phyloP scores from a whole-genome alignment of 1,284 basidiomycete species.

The Boletus sp. region DNA sequence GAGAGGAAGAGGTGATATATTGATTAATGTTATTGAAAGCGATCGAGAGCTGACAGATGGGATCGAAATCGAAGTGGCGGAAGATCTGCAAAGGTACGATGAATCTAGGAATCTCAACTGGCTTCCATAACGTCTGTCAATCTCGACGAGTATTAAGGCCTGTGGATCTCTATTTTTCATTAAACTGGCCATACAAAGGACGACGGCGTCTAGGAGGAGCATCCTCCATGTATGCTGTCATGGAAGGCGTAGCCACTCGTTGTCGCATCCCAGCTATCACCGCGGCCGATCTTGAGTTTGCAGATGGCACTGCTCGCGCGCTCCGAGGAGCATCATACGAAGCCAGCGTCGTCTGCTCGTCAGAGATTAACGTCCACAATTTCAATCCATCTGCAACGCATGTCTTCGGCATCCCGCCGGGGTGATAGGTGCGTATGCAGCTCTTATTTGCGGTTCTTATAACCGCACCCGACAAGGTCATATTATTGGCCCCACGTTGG shows the following conservation, averaged over 20 bases:
- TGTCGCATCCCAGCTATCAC: slow-evolving; percentile 18
- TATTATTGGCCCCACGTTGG: slow-evolving; percentile 13
- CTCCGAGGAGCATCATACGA: slow-evolving; percentile 27
- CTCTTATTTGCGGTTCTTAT: slow-evolving; percentile 6
- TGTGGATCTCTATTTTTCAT: slow-evolving; percentile 22
- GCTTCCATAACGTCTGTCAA: slow-evolving; percentile 28
- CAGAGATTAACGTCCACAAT: slow-evolving; percentile 24
- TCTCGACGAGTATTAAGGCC: slow-evolving; percentile 19
- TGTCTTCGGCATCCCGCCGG: slow-evolving; percentile 13
- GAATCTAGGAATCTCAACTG: slow-evolving; percentile 23
- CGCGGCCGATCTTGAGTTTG: slow-evolving; percentile 25
- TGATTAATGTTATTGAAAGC: slow-evolving; percentile 17
- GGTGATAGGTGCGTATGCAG: slow-evolving; percentile 13
- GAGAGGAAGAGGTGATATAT: slow-evolving; percentile 17
- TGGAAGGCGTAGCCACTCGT: slow-evolving; percentile 12
- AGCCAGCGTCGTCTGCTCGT: slow-evolving; percentile 3
- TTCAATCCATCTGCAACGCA: slow-evolving; percentile 7
- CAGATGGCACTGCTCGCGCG: slow-evolving; percentile 1
- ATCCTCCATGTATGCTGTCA: slow-evolving; percentile 13
- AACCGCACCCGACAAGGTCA: slow-evolving; percentile 22
- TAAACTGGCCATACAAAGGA: slow-evolving; percentile 11
- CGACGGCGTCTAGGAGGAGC: slow-evolving; percentile 22
- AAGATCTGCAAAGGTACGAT: slow-evolving; percentile 29
- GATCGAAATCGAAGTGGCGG: slow-evolving; percentile 22
- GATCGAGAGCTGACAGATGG: slow-evolving; percentile 11